Percentiles rank a stretch among this genome's conserved stretches.
Evolutionary conservation across 805 yeast genomes (phyloP).

Genomic region (Cyberlindnera misumaiensis): DNA sequence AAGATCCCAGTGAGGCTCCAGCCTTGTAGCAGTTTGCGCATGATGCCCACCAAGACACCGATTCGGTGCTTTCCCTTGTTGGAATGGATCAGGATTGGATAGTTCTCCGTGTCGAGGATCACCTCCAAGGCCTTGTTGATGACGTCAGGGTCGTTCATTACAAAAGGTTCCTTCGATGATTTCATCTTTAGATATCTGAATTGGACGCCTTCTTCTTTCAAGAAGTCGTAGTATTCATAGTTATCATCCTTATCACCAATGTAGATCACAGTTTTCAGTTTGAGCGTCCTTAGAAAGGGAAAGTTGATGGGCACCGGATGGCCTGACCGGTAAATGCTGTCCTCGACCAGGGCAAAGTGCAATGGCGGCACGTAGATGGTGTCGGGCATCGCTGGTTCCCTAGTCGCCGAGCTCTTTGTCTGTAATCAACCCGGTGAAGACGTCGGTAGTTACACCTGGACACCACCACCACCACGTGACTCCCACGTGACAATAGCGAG

Average conservation of each 20-base stretch:
- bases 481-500: too few species aligned
- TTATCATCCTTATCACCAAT: conserved; percentile 69
- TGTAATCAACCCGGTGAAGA: too few species aligned
- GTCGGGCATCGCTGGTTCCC: background rate
- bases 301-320: conserved; percentile 87
- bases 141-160: conserved; percentile 49
- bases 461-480: too few species aligned
- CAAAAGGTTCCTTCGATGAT: conserved; percentile 70
- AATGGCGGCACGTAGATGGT: conserved; percentile 73
- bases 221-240: conserved; percentile 65
- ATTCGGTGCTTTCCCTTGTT: conserved; percentile 95
- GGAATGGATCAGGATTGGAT: conserved; percentile 85
- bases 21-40: conserved; percentile 80
- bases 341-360: conserved; percentile 84
- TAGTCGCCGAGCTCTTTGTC: too few species aligned
- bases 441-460: too few species aligned
- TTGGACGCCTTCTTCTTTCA: conserved; percentile 42
- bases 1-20: conserved; percentile 92
- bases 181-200: conserved; percentile 60
- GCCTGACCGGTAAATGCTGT: conserved; percentile 83
- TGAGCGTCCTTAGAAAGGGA: conserved; percentile 64
- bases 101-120: conserved; percentile 58
- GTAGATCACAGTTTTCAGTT: conserved; percentile 74
- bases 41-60: conserved; percentile 87
- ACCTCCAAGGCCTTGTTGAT: conserved; percentile 51